Evolutionary conservation across 768 basidiomycete species (phyloP), one percentile per base, ranked within the genome.

Genomic region (Lentinula boryana): DNA sequence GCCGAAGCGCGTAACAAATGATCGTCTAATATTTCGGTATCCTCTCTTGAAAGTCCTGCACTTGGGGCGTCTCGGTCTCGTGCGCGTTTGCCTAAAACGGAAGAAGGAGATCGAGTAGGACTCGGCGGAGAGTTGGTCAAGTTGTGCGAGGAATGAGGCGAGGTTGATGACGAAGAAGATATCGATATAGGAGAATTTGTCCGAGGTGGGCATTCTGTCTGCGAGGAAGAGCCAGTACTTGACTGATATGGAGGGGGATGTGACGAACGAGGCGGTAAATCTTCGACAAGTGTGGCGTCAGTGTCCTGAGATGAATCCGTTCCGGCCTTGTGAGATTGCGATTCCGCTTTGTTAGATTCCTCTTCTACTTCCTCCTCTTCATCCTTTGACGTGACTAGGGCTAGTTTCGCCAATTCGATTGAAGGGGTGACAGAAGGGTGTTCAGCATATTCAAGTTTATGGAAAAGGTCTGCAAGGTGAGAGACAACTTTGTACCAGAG

Each of bases 231-330:
- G 23, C 18, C 8, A 7, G 8, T 4, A 44, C 7, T 36, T 54
- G 53, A 13, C 35, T 43, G 23, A 16, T 36, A 18, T 35, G 21
- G 55, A 40, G 21, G 40, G 13, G 43, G 44, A 46, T 48, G 57
- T 9, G 40, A n/a, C 10, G 43, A n/a, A 33, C 27, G 31, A 46
- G 76, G 70, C 33, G 78, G 75, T 46, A 75, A 84, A 69, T 92
- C 91, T 60, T 94, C 92, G 54, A 94, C 92, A 35, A 94, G 80
- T 12, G 92, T 94, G 15, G 91, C 91, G 71, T 93, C 91, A 1
- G 91, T 92, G 68, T 93, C 91, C 63, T 92, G 89, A 21, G 91
- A 92, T 21, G 88, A 86, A 67, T 90, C 89, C 1, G 89, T 91
- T 59, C 84, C 85, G 59, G 85, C 80, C 64, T 82, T 83, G 62